These are phyloP conservation scores for Ramularia endophylla DNA, from an alignment of 2,329 filamentous ascomycete genomes.

Conservation along the genomic window DNA sequence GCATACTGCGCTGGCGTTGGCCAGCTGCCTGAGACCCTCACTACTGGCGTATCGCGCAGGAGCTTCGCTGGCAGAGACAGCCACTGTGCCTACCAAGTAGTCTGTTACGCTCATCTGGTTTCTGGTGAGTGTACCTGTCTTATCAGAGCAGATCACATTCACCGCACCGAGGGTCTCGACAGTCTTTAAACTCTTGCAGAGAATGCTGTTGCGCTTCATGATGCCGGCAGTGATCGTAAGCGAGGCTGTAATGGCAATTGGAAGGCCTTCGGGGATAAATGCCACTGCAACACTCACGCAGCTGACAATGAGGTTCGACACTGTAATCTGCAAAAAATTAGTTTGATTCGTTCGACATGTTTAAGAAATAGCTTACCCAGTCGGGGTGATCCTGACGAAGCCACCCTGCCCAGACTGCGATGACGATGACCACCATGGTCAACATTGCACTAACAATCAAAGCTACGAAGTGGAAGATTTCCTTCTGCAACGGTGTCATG, in stretches of 20 bases:
- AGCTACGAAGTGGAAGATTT: slow-evolving; percentile 66
- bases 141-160: slow-evolving; percentile 69
- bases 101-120: slow-evolving; percentile 52
- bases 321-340: slow-evolving; percentile 47
- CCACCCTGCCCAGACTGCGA: slow-evolving; percentile 56
- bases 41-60: slow-evolving; percentile 36
- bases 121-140: slow-evolving; percentile 63
- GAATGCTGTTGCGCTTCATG: slow-evolving; percentile 69
- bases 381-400: slow-evolving; percentile 59
- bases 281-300: slow-evolving; percentile 66
- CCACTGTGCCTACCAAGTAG: slow-evolving; percentile 53
- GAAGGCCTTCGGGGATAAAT: slow-evolving; percentile 69
- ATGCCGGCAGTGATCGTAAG: slow-evolving; percentile 71
- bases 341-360: too few relatives aligned
- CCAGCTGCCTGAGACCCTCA: slow-evolving; percentile 50
- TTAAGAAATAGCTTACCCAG: slow-evolving; percentile 45
- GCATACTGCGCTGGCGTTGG: slow-evolving; percentile 59
- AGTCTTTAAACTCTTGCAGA: slow-evolving; percentile 75
- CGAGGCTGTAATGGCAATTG: slow-evolving; percentile 60
- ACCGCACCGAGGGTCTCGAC: slow-evolving; percentile 70
- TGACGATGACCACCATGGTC: slow-evolving; percentile 57
- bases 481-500: slow-evolving; percentile 64
- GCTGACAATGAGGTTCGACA: slow-evolving; percentile 64
- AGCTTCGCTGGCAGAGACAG: slow-evolving; percentile 45
- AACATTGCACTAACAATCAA: slow-evolving; percentile 65